Conservation (phyloP, 176 grass and related monocot species). For the Otatea glauca region DNA sequence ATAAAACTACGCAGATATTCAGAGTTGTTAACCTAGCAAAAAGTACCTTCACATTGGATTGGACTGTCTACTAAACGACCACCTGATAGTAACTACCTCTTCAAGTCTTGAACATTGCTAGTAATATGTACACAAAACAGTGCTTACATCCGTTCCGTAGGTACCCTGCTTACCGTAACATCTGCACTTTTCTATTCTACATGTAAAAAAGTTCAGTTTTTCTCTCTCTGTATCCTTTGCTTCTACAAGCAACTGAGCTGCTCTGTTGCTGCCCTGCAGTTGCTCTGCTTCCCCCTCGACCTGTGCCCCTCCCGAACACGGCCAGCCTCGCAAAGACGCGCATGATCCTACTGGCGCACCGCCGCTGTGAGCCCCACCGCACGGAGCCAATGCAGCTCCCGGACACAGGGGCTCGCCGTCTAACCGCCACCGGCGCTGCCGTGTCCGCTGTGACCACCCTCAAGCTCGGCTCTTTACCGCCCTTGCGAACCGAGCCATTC, state of each 20-base stretch:
- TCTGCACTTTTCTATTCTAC: slow-evolving; percentile 12
- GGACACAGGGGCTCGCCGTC: slow-evolving; percentile 50
- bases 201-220: neutral
- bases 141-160: neutral
- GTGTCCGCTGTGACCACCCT: slow-evolving; percentile 40
- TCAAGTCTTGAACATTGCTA: slow-evolving; percentile 25
- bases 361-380: slow-evolving; percentile 76
- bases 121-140: slow-evolving; percentile 39
- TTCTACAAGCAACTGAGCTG: slow-evolving; percentile 45
- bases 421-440: neutral
- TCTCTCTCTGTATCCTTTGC: neutral
- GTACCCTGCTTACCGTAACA: neutral
- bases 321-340: slow-evolving; percentile 79
- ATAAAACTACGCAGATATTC: slow-evolving; percentile 11
- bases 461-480: slow-evolving; percentile 52
- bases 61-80: neutral
- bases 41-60: neutral
- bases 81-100: slow-evolving; percentile 24
- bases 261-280: slow-evolving; percentile 42
- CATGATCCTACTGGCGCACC: slow-evolving; percentile 66
- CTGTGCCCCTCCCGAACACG: slow-evolving; percentile 70
- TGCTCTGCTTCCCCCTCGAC: slow-evolving; percentile 57
- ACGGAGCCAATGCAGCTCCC: slow-evolving; percentile 82
- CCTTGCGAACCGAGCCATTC: slow-evolving; percentile 42
- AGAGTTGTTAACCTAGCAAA: slow-evolving; percentile 41